Evolutionary conservation across 257 asterid species (phyloP).

Genomic region (Knoxia roxburghii): DNA sequence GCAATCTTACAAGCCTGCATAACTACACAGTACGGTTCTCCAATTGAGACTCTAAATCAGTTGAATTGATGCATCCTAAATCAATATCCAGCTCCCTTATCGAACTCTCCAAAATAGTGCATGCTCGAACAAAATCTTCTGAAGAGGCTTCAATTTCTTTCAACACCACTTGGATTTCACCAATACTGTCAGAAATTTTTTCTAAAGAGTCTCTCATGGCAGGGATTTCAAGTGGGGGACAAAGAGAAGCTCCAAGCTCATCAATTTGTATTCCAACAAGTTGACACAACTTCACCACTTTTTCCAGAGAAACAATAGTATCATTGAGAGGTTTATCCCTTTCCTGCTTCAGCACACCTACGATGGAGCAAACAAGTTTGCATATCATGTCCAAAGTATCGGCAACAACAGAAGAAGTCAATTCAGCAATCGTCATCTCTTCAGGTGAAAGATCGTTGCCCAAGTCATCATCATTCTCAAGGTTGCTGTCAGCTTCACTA

Average conservation of each 20-base stretch:
- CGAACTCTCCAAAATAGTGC: constrained; percentile 45
- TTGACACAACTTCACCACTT: constrained; percentile 50
- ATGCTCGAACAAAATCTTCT: constrained; percentile 52
- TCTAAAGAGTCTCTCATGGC: constrained; percentile 47
- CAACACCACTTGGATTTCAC: constrained; percentile 46
- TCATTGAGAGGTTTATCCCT: constrained; percentile 28
- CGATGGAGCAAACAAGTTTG: constrained; percentile 74
- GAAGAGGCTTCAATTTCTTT: constrained; percentile 44
- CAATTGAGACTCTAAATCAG: constrained; percentile 37
- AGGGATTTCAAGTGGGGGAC: constrained; percentile 85
- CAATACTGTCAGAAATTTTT: constrained; percentile 33
- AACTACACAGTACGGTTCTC: constrained; percentile 45
- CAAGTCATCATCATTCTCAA: constrained; percentile 50
- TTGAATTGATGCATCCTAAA: constrained; percentile 33
- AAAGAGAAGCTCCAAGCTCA: constrained; percentile 96
- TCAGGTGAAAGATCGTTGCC: constrained; percentile 75
- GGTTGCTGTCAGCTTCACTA: constrained; percentile 27
- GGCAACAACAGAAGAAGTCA: constrained; percentile 41
- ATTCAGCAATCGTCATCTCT: constrained; percentile 72
- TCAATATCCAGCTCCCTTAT: constrained; percentile 48
- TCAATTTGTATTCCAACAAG: constrained; percentile 64
- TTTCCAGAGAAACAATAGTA: constrained; percentile 63
- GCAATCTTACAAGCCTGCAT: background rate
- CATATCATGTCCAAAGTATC: constrained; percentile 42
- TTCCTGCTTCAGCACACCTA: constrained; percentile 66